Percentiles rank a stretch among this genome's conserved stretches.
Evolutionary conservation across 163 green algal genomes (phyloP).

Genomic region (Chloromonas sp.): DNA sequence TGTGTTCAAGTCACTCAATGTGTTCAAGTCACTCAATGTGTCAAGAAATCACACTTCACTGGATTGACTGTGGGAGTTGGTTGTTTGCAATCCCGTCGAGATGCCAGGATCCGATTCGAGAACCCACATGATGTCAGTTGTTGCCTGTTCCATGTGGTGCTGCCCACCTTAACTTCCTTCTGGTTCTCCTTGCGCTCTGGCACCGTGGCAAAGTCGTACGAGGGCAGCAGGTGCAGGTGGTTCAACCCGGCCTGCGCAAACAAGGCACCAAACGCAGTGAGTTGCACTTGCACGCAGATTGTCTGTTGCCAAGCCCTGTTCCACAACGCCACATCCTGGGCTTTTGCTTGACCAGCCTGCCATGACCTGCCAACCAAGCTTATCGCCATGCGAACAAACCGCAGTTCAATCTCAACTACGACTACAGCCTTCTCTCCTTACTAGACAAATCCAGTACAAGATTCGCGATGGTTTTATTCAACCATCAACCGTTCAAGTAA

Average conservation of each 20-base stretch:
- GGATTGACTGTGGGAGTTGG: too few species aligned
- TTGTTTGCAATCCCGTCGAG: too few species aligned
- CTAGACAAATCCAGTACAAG: too few species aligned
- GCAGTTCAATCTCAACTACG: background rate
- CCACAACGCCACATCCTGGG: too few species aligned
- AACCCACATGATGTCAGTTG: background rate
- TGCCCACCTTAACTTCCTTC: constrained; percentile 27
- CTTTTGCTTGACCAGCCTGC: background rate
- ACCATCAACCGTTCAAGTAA: background rate
- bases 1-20: too few species aligned
- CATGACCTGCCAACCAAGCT: background rate
- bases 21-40: too few species aligned
- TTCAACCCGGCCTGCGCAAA: constrained; percentile 57
- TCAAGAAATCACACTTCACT: too few species aligned
- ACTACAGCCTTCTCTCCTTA: background rate
- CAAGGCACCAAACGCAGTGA: background rate
- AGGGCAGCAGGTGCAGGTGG: constrained; percentile 83
- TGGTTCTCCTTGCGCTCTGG: constrained; percentile 69
- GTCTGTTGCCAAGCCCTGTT: too few species aligned
- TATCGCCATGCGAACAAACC: too few species aligned
- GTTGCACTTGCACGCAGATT: background rate
- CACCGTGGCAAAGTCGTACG: constrained; percentile 79
- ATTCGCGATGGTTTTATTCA: background rate
- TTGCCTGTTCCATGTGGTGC: background rate
- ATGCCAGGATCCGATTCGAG: too few species aligned